These are phyloP conservation scores for Chlorella sp. DNA, from an alignment of 139 green algal genomes.

Conservation along the genomic window DNA sequence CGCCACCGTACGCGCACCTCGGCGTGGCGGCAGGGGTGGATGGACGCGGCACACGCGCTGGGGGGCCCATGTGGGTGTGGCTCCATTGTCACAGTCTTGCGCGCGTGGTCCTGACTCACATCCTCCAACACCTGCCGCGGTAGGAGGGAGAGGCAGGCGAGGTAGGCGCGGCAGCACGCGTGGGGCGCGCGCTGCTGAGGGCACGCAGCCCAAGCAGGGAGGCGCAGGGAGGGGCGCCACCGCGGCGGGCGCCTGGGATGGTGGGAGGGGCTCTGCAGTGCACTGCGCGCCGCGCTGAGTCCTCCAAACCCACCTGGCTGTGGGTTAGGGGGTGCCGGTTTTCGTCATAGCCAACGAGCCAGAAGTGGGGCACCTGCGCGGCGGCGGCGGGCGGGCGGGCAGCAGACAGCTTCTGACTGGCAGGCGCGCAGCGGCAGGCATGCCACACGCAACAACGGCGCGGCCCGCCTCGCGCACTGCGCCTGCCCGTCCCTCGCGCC, in stretches of 20 bases:
- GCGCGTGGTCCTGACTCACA: slow-evolving; percentile 80
- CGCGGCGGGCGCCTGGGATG: too few species aligned
- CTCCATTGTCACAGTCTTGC: slow-evolving; percentile 91
- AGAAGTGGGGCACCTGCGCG: slow-evolving; percentile 75
- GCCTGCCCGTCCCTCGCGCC: too few species aligned
- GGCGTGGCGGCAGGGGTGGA: not conserved
- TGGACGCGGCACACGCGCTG: not conserved
- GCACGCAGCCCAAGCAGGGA: too few species aligned
- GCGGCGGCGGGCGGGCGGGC: not conserved
- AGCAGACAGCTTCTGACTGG: not conserved
- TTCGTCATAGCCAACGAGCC: slow-evolving; percentile 87
- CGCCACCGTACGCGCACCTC: too few species aligned
- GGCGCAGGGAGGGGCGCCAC: too few species aligned
- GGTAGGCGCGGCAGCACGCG: not conserved
- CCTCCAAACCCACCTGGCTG: slow-evolving; percentile 51
- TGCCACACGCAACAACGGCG: too few species aligned
- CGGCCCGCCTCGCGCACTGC: too few species aligned
- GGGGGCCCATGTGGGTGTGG: slow-evolving; percentile 69
- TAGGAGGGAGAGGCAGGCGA: not conserved
- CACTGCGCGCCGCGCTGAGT: not conserved
- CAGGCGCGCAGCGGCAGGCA: not conserved
- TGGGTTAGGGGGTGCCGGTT: slow-evolving; percentile 57
- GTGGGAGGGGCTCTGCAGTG: not conserved
- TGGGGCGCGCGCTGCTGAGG: too few species aligned
- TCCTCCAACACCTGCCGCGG: slow-evolving; percentile 83